Evolutionary conservation across 164 flowering plant species (phyloP), one percentile per base, ranked within the genome.

Genomic region (Hamamelis virginiana): DNA sequence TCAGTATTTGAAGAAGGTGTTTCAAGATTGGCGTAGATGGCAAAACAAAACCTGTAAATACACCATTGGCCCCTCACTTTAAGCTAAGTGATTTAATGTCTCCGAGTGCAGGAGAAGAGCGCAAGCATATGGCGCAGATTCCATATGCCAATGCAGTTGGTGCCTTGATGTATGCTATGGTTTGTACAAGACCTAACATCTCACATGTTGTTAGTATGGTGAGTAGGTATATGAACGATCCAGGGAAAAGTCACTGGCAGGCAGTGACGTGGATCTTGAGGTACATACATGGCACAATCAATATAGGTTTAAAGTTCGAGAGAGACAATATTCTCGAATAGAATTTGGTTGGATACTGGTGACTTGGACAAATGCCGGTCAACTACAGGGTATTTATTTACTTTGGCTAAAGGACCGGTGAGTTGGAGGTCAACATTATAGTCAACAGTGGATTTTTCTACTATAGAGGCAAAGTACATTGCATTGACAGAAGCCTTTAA

Each of bases 301-400:
- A 65, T 27, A 8, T 51, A 0, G 59, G 58, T 33, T 65, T 65
- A 18, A 33, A 26, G 16, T 51, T 51, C 14, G 59, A 51, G 68
- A n/a, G 25, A 25, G 41, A 33, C 6, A 6, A 33, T 33, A 0
- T 28, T 19, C 58, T 1, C 28, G 16, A 1, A 3, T 6, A 51
- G n/a, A 13, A 25, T 8, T 16, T 62, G 5, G 5, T 23, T 27
- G 68, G 59, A 0, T 65, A 51, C 46, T 12, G 45, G 26, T 26
- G 59, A 51, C 19, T n/a, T 65, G 44, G n/a, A 65, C 50, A 51
- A 28, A 9, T 8, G 14, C 9, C 41, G 59, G 22, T 51, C 59
- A 1, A 65, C 68, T 19, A 65, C 25, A 9, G 45, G 68, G 16
- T 65, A 65, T 58, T 21, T 67, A 1, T 67, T 43, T 22, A 57